Conservation (phyloP, 768 basidiomycete species). For the Lentinula sp. region DNA sequence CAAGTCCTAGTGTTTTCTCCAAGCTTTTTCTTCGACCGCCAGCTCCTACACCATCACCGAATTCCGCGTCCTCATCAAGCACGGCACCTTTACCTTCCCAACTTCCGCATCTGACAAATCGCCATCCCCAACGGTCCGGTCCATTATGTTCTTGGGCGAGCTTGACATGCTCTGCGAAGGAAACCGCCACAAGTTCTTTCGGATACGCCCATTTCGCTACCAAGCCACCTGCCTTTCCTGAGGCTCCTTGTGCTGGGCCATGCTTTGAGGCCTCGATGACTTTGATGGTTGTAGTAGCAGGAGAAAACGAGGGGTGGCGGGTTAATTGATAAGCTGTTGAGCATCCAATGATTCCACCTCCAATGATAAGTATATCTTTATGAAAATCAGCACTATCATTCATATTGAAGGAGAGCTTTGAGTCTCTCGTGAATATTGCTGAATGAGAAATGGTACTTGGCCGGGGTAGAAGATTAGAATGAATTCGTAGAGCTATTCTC, state of each 20-base stretch:
- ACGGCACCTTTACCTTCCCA: constrained; percentile 63
- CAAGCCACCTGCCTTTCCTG: constrained; percentile 81
- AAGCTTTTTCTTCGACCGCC: constrained; percentile 37
- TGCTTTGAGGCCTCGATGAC: constrained; percentile 66
- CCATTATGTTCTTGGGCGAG: constrained; percentile 70
- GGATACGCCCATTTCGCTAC: constrained; percentile 85
- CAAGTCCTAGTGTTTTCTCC: constrained; percentile 50
- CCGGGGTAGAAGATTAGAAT: no score
- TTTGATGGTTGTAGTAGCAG: constrained; percentile 39
- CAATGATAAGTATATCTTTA: constrained; percentile 64
- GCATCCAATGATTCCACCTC: constrained; percentile 84
- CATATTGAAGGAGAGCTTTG: background rate
- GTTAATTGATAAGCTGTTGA: constrained; percentile 79
- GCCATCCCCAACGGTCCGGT: constrained; percentile 74
- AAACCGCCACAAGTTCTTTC: constrained; percentile 60
- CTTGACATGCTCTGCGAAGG: constrained; percentile 68
- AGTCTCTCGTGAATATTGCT: background rate
- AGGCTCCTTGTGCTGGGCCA: constrained; percentile 72
- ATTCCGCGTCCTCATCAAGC: constrained; percentile 11
- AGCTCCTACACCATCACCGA: constrained; percentile 20
- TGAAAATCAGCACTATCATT: background rate
- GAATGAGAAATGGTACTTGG: no score
- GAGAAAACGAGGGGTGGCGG: constrained; percentile 42
- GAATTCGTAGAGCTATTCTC: no score
- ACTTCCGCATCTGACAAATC: constrained; percentile 64